phyloP scores from a whole-genome alignment of 371 early-diverging fungal species.

The Mucor plumbeus region DNA sequence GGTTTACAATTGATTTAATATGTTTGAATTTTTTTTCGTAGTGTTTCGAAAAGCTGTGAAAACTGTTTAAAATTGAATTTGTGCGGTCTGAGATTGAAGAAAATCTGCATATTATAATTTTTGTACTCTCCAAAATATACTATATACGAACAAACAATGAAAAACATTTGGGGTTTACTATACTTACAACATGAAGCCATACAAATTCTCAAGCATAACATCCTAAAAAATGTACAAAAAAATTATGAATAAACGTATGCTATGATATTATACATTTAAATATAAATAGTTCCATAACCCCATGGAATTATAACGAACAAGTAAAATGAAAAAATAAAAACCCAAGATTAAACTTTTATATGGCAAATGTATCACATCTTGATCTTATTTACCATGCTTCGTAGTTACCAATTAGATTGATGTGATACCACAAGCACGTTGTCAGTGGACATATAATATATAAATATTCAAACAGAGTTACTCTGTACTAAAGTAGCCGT shows the following conservation, averaged over 20 bases:
- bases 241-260: too few relatives aligned
- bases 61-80: background rate
- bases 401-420: background rate
- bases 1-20: too few relatives aligned
- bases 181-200: background rate
- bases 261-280: too few relatives aligned
- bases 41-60: background rate
- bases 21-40: background rate
- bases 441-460: background rate
- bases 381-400: background rate
- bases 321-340: background rate
- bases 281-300: too few relatives aligned
- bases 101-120: background rate
- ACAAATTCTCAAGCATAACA: background rate
- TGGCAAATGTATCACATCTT: background rate
- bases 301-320: background rate
- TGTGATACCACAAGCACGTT: background rate
- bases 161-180: background rate
- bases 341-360: background rate
- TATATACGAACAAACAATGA: background rate
- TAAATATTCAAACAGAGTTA: background rate
- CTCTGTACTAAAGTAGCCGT: background rate
- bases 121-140: background rate
- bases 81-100: background rate
- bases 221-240: too few relatives aligned